phyloP scores from a whole-genome alignment of 306 rosid species.

The Cicer yamashitae region DNA sequence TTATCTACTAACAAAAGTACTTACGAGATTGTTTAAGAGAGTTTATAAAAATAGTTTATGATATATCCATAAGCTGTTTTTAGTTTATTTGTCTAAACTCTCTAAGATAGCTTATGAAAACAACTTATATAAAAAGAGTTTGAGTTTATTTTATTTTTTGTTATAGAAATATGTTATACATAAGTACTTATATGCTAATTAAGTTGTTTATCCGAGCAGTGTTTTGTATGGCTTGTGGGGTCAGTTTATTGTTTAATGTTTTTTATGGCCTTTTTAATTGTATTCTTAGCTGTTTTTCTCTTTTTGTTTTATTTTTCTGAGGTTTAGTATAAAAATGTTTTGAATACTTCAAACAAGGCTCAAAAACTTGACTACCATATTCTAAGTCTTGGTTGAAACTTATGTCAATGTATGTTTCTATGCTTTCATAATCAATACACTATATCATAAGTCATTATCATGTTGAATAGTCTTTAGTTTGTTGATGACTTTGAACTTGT shows the following conservation, averaged over 20 bases:
- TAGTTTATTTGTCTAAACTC: no score
- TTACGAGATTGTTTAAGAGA: no score
- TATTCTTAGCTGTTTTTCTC: conserved; percentile 18
- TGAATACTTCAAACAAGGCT: conserved; percentile 25
- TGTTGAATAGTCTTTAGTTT: conserved; percentile 34
- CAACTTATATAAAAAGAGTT: no score
- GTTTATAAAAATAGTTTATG: no score
- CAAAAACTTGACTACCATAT: conserved; percentile 16
- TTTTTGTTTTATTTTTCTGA: conserved; percentile 1
- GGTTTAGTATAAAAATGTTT: conserved; percentile 10
- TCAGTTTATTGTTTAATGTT: conserved; percentile 22
- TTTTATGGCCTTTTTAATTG: conserved; percentile 26
- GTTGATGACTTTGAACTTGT: conserved; percentile 30
- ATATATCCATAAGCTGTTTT: no score
- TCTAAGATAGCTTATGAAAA: no score
- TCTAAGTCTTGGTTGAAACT: conserved; percentile 18
- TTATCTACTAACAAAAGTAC: no score
- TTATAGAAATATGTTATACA: no score
- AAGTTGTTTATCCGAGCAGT: no score
- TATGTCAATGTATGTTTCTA: conserved; percentile 21
- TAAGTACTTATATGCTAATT: no score
- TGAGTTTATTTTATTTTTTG: no score
- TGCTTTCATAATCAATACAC: conserved; percentile 18
- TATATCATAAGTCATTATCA: conserved; percentile 25
- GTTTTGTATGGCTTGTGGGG: conserved; percentile 34